phyloP scores from a whole-genome alignment of 306 rosid species.

The Crataegus laevigata region DNA sequence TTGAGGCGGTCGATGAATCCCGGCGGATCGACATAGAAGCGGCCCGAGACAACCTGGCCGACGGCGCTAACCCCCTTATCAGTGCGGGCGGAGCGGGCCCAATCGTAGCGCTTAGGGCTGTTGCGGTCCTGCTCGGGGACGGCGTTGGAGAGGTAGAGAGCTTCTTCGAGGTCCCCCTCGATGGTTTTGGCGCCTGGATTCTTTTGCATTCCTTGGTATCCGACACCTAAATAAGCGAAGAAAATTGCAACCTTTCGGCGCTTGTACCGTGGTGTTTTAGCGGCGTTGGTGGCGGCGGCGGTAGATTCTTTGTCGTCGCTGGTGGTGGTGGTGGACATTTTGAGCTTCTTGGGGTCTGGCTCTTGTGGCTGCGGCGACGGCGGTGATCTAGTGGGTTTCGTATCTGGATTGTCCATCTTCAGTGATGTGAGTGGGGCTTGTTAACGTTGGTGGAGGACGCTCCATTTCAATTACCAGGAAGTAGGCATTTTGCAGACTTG shows the following conservation, averaged over 20 bases:
- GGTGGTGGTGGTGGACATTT: slow-evolving; percentile 76
- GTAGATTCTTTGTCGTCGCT: slow-evolving; percentile 54
- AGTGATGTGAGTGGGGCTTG: slow-evolving; percentile 21
- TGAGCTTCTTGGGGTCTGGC: slow-evolving; percentile 58
- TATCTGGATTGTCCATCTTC: slow-evolving; percentile 53
- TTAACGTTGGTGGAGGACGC: not conserved
- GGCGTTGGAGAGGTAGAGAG: slow-evolving; percentile 61
- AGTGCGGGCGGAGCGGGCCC: slow-evolving; percentile 93
- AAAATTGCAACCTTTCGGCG: slow-evolving; percentile 80
- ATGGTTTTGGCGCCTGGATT: slow-evolving; percentile 97
- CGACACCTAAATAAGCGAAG: slow-evolving; percentile 91
- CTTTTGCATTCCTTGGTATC: slow-evolving; percentile 97
- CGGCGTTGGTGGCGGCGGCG: slow-evolving; percentile 10
- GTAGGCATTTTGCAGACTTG: not conserved
- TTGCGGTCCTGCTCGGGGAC: slow-evolving; percentile 83
- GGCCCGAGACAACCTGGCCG: slow-evolving; percentile 88
- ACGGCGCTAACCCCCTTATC: slow-evolving; percentile 98
- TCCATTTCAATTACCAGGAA: not conserved
- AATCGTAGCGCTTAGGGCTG: slow-evolving; percentile 61
- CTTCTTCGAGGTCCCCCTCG: slow-evolving; percentile 91
- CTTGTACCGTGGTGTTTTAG: slow-evolving; percentile 53
- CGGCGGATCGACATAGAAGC: slow-evolving; percentile 87
- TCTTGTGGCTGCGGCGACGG: slow-evolving; percentile 30
- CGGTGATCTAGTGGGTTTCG: slow-evolving; percentile 28
- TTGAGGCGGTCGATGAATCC: slow-evolving; percentile 87